Conservation (phyloP, 2,329 filamentous ascomycete genomes). For the Epichloe sibirici region DNA sequence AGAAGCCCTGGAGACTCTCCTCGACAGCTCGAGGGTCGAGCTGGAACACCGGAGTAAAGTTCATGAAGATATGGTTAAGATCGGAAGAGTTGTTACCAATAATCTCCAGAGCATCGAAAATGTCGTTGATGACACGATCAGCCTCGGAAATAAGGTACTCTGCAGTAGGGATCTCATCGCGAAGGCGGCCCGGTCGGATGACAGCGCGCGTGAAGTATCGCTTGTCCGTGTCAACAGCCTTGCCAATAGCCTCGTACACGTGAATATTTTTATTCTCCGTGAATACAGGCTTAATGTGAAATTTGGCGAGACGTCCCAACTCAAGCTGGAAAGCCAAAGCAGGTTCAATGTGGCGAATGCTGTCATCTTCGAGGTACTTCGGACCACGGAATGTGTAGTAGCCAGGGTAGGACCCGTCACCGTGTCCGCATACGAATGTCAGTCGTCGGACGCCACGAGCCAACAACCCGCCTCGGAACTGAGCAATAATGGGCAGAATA, state of each 20-base stretch:
- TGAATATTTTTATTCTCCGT: constrained; percentile 99
- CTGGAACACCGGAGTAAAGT: constrained; percentile 95
- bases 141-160: constrained; percentile 98
- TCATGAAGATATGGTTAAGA: constrained; percentile 99
- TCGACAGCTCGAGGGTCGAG: constrained; percentile 83
- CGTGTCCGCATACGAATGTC: constrained; percentile 92
- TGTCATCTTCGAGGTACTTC: constrained; percentile 77
- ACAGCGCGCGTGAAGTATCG: constrained; percentile 96
- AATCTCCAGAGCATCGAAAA: constrained; percentile 93
- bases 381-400: constrained; percentile 99
- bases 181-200: constrained; percentile 83
- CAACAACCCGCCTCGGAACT: constrained; percentile 74
- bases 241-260: constrained; percentile 93
- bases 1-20: constrained; percentile 83
- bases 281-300: constrained; percentile 96
- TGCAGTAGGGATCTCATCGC: constrained; percentile 95
- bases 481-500: constrained; percentile 62
- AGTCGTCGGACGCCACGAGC: constrained; percentile 74
- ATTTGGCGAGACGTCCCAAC: constrained; percentile 84
- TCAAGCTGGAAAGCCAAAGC: constrained; percentile 98
- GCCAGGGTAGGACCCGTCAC: constrained; percentile 85
- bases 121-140: constrained; percentile 92
- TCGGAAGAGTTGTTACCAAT: constrained; percentile 99
- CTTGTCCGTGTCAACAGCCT: constrained; percentile 91
- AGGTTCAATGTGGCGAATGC: constrained; percentile 93